Percentiles rank a stretch among this genome's conserved stretches.
phyloP scores from a whole-genome alignment of 1,284 basidiomycete species.

The Vanrija humicola region DNA sequence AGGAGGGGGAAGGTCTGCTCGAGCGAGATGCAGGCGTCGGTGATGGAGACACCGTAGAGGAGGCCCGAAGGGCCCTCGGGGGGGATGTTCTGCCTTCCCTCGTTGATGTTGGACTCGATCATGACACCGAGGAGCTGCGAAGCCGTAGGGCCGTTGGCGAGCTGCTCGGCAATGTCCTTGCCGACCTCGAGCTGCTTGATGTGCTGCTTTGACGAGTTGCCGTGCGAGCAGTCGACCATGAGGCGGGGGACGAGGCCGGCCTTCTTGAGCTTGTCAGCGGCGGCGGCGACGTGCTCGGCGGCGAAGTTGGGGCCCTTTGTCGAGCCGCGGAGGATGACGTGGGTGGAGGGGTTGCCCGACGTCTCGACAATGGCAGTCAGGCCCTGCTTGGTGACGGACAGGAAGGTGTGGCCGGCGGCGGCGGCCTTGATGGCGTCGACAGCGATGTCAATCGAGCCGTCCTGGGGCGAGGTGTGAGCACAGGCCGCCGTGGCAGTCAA shows the following conservation, averaged over 20 bases:
- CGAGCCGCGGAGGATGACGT: conserved; percentile 85
- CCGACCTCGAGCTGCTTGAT: conserved; percentile 57
- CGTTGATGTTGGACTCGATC: conserved; percentile 92
- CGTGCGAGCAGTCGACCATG: conserved; percentile 93
- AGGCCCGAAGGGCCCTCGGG: conserved; percentile 68
- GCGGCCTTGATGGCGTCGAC: conserved; percentile 90
- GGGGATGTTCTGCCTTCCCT: conserved; percentile 74
- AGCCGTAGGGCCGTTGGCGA: conserved; percentile 64
- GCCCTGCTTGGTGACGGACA: conserved; percentile 89
- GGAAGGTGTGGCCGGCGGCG: conserved; percentile 79
- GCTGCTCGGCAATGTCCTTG: conserved; percentile 58
- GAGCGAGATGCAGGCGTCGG: conserved; percentile 78
- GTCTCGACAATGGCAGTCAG: conserved; percentile 88
- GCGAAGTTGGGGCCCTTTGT: conserved; percentile 79
- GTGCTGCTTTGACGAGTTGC: conserved; percentile 60
- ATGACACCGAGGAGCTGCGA: conserved; percentile 89
- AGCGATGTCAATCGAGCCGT: conserved; percentile 70
- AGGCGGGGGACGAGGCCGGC: conserved; percentile 73
- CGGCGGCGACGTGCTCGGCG: conserved; percentile 71
- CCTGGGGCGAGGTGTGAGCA: conserved; percentile 28
- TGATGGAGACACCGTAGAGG: conserved; percentile 68
- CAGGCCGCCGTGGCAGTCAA: conserved; percentile 25
- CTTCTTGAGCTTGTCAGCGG: conserved; percentile 70
- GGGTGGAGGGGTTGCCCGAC: conserved; percentile 51
- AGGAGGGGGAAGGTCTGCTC: conserved; percentile 75